Conservation (phyloP, 441 rosid genomes). For the Metrosideros polymorpha region DNA sequence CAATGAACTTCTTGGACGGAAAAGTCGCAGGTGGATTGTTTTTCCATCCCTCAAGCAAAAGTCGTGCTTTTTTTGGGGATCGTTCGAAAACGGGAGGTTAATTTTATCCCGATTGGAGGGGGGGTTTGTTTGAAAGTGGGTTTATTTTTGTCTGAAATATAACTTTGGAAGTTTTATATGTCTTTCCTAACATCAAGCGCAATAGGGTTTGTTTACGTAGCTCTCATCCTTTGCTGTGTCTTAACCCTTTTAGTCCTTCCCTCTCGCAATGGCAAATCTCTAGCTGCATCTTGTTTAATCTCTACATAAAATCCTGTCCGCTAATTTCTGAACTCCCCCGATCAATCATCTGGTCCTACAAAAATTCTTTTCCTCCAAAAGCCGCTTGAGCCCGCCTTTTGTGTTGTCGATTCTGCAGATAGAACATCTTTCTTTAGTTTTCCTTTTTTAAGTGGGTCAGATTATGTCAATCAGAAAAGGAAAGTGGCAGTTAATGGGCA, state of each 20-base stretch:
- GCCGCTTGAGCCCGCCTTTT: not conserved
- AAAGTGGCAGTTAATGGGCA: not conserved
- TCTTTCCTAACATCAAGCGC: not conserved
- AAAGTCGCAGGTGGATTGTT: not conserved
- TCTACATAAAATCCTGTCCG: not conserved
- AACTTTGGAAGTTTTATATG: not conserved
- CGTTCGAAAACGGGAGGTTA: too few species aligned
- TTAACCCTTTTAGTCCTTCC: not conserved
- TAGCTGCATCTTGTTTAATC: not conserved
- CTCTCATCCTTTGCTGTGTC: not conserved
- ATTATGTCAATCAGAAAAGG: not conserved
- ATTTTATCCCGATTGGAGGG: too few species aligned
- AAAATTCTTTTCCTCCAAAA: not conserved
- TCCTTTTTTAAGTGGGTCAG: not conserved
- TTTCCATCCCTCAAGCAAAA: not conserved
- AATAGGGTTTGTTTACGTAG: not conserved
- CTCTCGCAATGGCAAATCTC: not conserved
- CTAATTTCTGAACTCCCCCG: not conserved
- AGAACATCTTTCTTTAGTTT: not conserved
- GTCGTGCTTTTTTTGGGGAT: too few species aligned
- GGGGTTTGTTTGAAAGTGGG: not conserved
- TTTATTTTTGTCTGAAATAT: not conserved
- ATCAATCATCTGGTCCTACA: not conserved
- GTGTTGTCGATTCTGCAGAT: not conserved
- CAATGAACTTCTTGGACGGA: not conserved